phyloP scores from a whole-genome alignment of 768 basidiomycete genomes.

The Gymnopilus dilepis region DNA sequence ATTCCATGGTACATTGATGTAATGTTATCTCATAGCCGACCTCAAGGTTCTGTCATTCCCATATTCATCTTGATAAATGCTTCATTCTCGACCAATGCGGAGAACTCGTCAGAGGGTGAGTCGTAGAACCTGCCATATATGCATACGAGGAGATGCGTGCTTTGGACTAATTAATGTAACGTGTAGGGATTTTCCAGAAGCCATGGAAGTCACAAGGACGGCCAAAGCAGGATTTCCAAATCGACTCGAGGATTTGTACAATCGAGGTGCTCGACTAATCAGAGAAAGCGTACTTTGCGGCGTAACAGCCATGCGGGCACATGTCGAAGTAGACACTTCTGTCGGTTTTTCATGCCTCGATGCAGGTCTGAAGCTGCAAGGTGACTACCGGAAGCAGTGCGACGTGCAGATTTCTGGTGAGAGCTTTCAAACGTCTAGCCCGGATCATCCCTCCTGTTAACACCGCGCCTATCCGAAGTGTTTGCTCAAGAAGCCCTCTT shows the following conservation, averaged over 20 bases:
- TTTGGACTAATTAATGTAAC: conserved; percentile 11
- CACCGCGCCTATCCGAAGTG: conserved; percentile 37
- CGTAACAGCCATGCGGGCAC: conserved; percentile 72
- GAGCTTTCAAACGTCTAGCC: conserved; percentile 12
- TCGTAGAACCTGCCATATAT: conserved; percentile 9
- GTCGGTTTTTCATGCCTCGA: conserved; percentile 62
- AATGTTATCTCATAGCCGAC: conserved; percentile 18
- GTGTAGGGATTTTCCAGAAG: conserved; percentile 59
- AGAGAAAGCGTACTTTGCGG: conserved; percentile 62
- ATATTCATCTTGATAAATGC: conserved; percentile 74
- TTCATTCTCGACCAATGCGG: conserved; percentile 64
- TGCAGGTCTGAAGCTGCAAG: conserved; percentile 51
- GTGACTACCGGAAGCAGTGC: conserved; percentile 50
- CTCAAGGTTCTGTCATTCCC: conserved; percentile 57
- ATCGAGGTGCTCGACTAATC: conserved; percentile 58
- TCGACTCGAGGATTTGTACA: conserved; percentile 50
- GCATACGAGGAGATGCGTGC: neutral
- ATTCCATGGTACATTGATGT: conserved; percentile 15
- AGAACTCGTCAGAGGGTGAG: conserved; percentile 57
- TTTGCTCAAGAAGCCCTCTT: conserved; percentile 70
- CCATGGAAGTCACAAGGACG: conserved; percentile 53
- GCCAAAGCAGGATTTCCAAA: conserved; percentile 56
- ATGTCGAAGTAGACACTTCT: conserved; percentile 64
- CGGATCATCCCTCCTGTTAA: neutral
- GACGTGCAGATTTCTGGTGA: conserved; percentile 64